phyloP scores from a whole-genome alignment of 2,329 filamentous ascomycete species.

The Aaosphaeria arxii region DNA sequence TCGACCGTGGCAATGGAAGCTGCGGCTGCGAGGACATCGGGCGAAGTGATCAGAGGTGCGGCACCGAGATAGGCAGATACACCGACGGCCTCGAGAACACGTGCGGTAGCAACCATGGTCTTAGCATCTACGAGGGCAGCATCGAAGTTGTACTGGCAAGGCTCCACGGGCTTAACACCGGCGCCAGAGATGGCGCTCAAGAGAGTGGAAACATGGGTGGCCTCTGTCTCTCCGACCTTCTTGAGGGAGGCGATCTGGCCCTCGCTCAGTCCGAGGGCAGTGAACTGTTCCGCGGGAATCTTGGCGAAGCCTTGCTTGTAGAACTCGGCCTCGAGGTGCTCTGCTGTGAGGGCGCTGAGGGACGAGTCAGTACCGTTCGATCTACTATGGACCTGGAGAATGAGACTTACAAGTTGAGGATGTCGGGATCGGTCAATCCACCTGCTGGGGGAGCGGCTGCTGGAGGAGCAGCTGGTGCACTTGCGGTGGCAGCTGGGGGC shows the following conservation, averaged over 20 bases:
- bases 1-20: slow-evolving; percentile 71
- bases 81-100: slow-evolving; percentile 69
- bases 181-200: slow-evolving; percentile 59
- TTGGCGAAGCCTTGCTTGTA: slow-evolving; percentile 69
- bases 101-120: slow-evolving; percentile 67
- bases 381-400: background rate
- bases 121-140: slow-evolving; percentile 59
- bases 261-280: slow-evolving; percentile 57
- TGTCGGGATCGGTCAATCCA: slow-evolving; percentile 49
- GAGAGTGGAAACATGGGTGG: slow-evolving; percentile 59
- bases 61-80: slow-evolving; percentile 71
- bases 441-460: slow-evolving; percentile 12
- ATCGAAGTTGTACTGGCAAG: slow-evolving; percentile 69
- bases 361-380: slow-evolving; percentile 23
- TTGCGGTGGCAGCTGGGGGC: slow-evolving; percentile 6
- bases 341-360: slow-evolving; percentile 66
- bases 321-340: slow-evolving; percentile 71
- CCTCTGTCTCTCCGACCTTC: slow-evolving; percentile 61
- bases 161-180: slow-evolving; percentile 63
- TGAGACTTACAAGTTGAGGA: slow-evolving; percentile 51
- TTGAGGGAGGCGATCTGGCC: slow-evolving; percentile 59
- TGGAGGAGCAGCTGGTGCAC: slow-evolving; percentile 13
- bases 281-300: slow-evolving; percentile 64
- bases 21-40: slow-evolving; percentile 62
- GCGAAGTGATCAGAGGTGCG: slow-evolving; percentile 60